These are phyloP conservation scores for Pluteus cervinus DNA, from an alignment of 768 basidiomycete species.

Conservation along the genomic window DNA sequence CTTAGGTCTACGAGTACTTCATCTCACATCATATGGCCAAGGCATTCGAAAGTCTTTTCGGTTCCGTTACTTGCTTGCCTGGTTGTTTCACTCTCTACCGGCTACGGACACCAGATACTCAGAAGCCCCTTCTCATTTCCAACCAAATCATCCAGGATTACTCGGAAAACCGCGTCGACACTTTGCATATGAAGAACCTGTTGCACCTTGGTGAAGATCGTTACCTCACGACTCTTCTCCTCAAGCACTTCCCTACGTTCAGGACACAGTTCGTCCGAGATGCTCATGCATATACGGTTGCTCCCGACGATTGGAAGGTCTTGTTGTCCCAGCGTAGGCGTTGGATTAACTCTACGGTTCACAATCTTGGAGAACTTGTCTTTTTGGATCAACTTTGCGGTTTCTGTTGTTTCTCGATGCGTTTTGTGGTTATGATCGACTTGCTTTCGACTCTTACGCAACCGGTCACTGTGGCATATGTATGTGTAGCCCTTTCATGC, in stretches of 20 bases:
- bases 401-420: constrained; percentile 99
- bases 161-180: constrained; percentile 94
- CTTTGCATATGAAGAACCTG: constrained; percentile 97
- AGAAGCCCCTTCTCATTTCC: constrained; percentile 90
- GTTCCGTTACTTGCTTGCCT: constrained; percentile 96
- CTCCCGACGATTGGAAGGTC: constrained; percentile 93
- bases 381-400: constrained; percentile 90
- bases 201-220: constrained; percentile 98
- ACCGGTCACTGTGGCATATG: constrained; percentile 85
- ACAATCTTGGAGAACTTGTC: constrained; percentile 91
- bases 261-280: constrained; percentile 96
- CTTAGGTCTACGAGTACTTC: constrained; percentile 95
- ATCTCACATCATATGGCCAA: constrained; percentile 99
- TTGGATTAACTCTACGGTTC: constrained; percentile 99
- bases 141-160: constrained; percentile 90
- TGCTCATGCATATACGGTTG: constrained; percentile 91
- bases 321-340: constrained; percentile 94
- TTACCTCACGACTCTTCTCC: constrained; percentile 89
- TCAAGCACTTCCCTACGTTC: constrained; percentile 91
- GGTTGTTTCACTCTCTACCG: constrained; percentile 99
- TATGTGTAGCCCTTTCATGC: constrained; percentile 37
- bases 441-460: constrained; percentile 80
- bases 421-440: constrained; percentile 97
- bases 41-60: constrained; percentile 94
- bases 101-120: constrained; percentile 88